A percentile compares a stretch with the other conserved stretches of the same genome.
These are phyloP conservation scores for Cladosporium sp. DNA, from an alignment of 2,329 filamentous ascomycete species.

Conservation along the genomic window DNA sequence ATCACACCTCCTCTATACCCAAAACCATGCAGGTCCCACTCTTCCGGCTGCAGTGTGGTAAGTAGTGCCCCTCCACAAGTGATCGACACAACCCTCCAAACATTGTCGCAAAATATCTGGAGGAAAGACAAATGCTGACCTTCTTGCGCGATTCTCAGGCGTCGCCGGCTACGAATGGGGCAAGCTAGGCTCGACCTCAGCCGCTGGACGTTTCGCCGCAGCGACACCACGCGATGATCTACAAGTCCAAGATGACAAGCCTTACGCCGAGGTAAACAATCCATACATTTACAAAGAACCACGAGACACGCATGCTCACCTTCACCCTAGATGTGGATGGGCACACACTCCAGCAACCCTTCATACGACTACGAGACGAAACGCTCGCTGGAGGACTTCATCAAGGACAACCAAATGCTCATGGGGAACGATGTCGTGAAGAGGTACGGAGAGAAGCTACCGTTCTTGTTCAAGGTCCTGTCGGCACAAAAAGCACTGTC, in stretches of 20 bases:
- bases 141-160: conserved; percentile 53
- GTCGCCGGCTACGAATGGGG: conserved; percentile 99
- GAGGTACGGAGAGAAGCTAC: conserved; percentile 76
- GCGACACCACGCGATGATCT: conserved; percentile 77
- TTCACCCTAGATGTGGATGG: conserved; percentile 84
- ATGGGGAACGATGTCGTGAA: conserved; percentile 72
- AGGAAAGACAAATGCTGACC: conserved; percentile 27
- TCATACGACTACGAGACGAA: conserved; percentile 85
- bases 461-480: conserved; percentile 97
- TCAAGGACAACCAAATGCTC: conserved; percentile 81
- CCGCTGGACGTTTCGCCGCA: conserved; percentile 84
- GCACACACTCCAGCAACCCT: conserved; percentile 92
- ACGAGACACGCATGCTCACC: conserved; percentile 27
- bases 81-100: background rate
- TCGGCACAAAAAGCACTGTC: conserved; percentile 94
- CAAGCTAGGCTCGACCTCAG: conserved; percentile 85
- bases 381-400: conserved; percentile 81
- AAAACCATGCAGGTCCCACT: conserved; percentile 72
- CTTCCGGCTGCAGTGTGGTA: conserved; percentile 77
- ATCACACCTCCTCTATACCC: background rate
- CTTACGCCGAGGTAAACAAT: conserved; percentile 79
- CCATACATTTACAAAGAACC: background rate
- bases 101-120: background rate
- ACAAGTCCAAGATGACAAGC: conserved; percentile 78
- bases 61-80: conserved; percentile 22